phyloP scores from a whole-genome alignment of 371 early-diverging fungal species.

The Mucor velutinosus region DNA sequence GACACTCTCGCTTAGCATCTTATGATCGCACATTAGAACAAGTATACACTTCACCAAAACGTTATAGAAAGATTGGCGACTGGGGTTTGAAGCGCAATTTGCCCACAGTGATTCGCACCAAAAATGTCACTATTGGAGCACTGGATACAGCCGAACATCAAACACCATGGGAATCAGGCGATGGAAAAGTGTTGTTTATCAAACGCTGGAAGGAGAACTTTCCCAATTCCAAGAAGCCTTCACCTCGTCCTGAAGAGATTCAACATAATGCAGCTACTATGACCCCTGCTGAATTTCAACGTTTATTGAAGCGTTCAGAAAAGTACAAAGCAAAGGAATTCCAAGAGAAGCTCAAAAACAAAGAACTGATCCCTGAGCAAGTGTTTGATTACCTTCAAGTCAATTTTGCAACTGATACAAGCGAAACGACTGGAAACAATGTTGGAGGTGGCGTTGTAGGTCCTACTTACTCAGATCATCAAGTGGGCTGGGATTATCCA shows the following conservation, averaged over 20 bases:
- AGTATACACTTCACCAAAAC: conserved; percentile 67
- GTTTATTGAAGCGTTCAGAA: conserved; percentile 55
- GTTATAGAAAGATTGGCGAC: conserved; percentile 58
- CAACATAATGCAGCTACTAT: conserved; percentile 54
- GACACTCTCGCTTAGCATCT: conserved; percentile 73
- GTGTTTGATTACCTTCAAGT: conserved; percentile 35
- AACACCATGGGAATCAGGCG: conserved; percentile 70
- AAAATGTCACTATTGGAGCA: conserved; percentile 56
- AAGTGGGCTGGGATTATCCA: conserved; percentile 41
- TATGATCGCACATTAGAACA: conserved; percentile 72
- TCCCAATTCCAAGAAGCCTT: conserved; percentile 58
- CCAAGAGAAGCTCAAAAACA: conserved; percentile 45
- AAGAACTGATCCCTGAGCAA: conserved; percentile 40
- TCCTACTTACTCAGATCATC: conserved; percentile 39
- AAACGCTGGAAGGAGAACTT: conserved; percentile 78
- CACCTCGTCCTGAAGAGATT: conserved; percentile 48
- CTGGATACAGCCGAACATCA: conserved; percentile 79
- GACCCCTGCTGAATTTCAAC: conserved; percentile 63
- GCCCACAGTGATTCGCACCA: conserved; percentile 69
- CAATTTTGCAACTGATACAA: conserved; percentile 18
- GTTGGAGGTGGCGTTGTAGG: conserved; percentile 34
- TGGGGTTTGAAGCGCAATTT: conserved; percentile 83
- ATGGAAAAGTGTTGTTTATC: conserved; percentile 54
- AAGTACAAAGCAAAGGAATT: conserved; percentile 56
- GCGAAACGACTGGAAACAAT: conserved; percentile 1